Evolutionary conservation across 2,329 filamentous ascomycete species (phyloP), one percentile per base, ranked within the genome.

Genomic region (Apiospora rasikravindrae): DNA sequence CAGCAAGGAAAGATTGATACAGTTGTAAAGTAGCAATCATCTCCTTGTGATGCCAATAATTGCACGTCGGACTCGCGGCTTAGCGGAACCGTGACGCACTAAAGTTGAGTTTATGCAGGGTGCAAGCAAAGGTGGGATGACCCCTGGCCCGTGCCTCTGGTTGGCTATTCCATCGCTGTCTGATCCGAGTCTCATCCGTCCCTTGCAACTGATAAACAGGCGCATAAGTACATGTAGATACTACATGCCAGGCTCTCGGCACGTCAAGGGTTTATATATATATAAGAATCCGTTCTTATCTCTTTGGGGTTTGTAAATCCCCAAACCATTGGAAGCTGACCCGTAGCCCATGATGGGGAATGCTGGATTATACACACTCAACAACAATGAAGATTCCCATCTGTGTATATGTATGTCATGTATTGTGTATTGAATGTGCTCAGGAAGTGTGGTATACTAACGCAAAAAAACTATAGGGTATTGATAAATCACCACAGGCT

Each of bases 61-160:
- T 37, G 22, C 13, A 64, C 5, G 33, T 40, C 57, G 33, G 57
- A 40, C 57, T 64, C 19, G 29, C 29, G 33, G 57, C 29, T 40
- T 11, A n/a, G 29, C 19, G 57, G 29, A 64, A 29, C 57, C 33
- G 57, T 64, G 57, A 64, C 57, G 57, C 57, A 64, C 57, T 64
- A 40, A 57, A 24, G 11, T 57, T 2, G 16, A n/a, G 22, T 64
- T 64, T 22, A 64, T 64, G 57, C 57, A 64, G 57, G 57, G 57
- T 40, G 33, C 53, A 40, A 33, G 47, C 19, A 19, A 64, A 40
- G 57, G 53, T 37, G 53, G 53, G 53, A 61, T 61, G 29, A 37
- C 26, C 53, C 53, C 22, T 64, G 33, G 57, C 33, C 57, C 29
- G 57, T 64, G 29, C 33, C 40, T 37, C 22, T 64, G 57, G 40